Evolutionary conservation across 2,329 filamentous ascomycete species (phyloP).

Genomic region (Beauveria sp.): DNA sequence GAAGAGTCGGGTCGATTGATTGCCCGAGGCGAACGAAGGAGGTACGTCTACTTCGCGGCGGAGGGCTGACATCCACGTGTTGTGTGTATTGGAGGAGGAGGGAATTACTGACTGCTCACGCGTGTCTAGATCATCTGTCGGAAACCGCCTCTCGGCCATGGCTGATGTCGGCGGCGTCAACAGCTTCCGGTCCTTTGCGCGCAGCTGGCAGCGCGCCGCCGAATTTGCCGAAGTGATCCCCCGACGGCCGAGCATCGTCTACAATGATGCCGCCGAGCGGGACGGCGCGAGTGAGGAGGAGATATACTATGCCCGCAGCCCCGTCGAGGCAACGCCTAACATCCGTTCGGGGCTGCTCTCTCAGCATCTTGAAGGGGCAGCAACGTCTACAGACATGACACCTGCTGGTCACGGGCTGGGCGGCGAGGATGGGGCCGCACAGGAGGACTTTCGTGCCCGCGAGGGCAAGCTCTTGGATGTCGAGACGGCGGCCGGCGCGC

Average conservation of each 20-base stretch:
- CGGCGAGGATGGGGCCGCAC: constrained; percentile 8
- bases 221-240: constrained; percentile 83
- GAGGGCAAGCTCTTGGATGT: constrained; percentile 42
- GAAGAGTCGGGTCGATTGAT: constrained; percentile 19
- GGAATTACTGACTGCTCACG: neutral
- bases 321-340: constrained; percentile 28
- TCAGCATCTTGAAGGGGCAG: constrained; percentile 40
- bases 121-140: constrained; percentile 48
- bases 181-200: constrained; percentile 87
- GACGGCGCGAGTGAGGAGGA: constrained; percentile 19
- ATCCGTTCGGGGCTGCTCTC: constrained; percentile 39
- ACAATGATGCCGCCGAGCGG: constrained; percentile 43
- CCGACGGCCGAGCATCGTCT: constrained; percentile 65
- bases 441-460: constrained; percentile 32
- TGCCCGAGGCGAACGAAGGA: constrained; percentile 23
- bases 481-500: constrained; percentile 28
- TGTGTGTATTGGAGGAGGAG: neutral
- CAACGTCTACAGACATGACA: constrained; percentile 15
- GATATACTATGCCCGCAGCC: constrained; percentile 34
- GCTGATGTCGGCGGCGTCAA: constrained; percentile 82
- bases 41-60: constrained; percentile 15
- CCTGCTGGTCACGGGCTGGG: constrained; percentile 17
- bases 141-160: constrained; percentile 47
- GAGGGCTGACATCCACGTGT: neutral
- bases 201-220: constrained; percentile 86